Base-by-base conservation (phyloP, 768 basidiomycete species). In the Suillus subluteus region DNA sequence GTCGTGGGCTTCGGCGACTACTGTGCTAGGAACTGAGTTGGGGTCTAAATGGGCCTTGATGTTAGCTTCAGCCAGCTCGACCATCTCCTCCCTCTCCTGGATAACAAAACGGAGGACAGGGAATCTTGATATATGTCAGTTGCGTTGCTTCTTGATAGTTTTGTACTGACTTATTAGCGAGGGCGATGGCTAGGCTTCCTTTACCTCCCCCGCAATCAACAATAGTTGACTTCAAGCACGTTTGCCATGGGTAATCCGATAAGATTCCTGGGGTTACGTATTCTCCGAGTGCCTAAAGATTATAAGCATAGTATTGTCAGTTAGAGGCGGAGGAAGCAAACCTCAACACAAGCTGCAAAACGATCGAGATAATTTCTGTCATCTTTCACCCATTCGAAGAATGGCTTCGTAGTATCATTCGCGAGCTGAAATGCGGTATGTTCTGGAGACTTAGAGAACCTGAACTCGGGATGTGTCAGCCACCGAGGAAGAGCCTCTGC, bases 171-270 rank as follows among this genome's bases (percentile, higher is more conserved):
- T 74, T 79, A 37, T 68, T 72, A 21, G 80, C 81, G 40, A 82
- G 78, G n/a, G 80, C 79, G 65, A 79, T 79, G 62, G 77, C 78
- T 11, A 82, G 72, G 13, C 77, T 80, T 56, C 81, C 81, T 70
- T 79, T 79, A 6, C 80, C 81, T 41, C 81, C 80, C 66, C 81
- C 81, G 30, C 80, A 74, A 65, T 82, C 81, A 40, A 82, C 78
- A 52, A 82, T 76, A 15, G 75, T 81, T 78, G 65, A 79, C 79
- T 13, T 65, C 32, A 73, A 71, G 62, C 79, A 73, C 5, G 73
- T 72, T 26, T 68, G 73, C 80, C 81, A 81, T 30, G 80, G 76
- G 72, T 81, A 82, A 70, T 82, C 81, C 1, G 76, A 76, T 50
- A 77, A 74, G 26, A 81, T 79, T 3, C 80, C 80, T 37, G 79